Percentiles rank a stretch among this genome's conserved stretches.
These are phyloP conservation scores for Lepiota brunneoincarnata DNA, from an alignment of 768 basidiomycete genomes.

Conservation along the genomic window DNA sequence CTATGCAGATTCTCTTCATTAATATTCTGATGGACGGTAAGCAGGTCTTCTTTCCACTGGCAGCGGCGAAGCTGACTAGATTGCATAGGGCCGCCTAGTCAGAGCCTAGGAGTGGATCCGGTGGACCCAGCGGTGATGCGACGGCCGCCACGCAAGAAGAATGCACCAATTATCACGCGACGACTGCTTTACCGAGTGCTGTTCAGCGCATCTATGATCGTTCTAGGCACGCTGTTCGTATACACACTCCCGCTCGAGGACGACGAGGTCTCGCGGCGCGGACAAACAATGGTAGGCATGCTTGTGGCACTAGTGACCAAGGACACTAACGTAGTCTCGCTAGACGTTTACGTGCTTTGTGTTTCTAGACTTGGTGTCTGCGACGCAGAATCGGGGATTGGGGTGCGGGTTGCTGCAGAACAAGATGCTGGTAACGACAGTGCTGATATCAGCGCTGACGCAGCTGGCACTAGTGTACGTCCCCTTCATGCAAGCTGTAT, in stretches of 20 bases:
- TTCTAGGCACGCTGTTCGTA: slow-evolving; percentile 83
- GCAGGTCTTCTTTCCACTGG: background rate
- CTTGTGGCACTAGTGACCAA: background rate
- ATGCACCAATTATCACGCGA: slow-evolving; percentile 81
- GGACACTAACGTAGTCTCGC: slow-evolving; percentile 6
- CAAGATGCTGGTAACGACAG: slow-evolving; percentile 86
- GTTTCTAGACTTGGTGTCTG: slow-evolving; percentile 94
- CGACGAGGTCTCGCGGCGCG: slow-evolving; percentile 77
- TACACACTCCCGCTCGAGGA: slow-evolving; percentile 84
- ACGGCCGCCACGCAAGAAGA: slow-evolving; percentile 88
- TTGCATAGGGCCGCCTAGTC: slow-evolving; percentile 80
- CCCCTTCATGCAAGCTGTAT: slow-evolving; percentile 85
- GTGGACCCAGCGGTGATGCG: slow-evolving; percentile 93
- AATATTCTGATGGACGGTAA: slow-evolving; percentile 98
- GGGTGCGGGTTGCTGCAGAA: slow-evolving; percentile 83
- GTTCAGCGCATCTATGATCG: slow-evolving; percentile 94
- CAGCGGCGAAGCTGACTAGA: background rate
- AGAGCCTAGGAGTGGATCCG: slow-evolving; percentile 95
- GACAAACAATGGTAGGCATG: slow-evolving; percentile 90
- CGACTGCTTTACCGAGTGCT: slow-evolving; percentile 75
- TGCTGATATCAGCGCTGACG: slow-evolving; percentile 80
- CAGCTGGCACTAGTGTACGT: slow-evolving; percentile 89
- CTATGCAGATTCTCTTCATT: slow-evolving; percentile 99
- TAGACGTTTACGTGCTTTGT: slow-evolving; percentile 98
- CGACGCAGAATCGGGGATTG: slow-evolving; percentile 90